Conservation (phyloP, 495 filamentous ascomycete genomes). For the Aspergillus ellipticus region DNA sequence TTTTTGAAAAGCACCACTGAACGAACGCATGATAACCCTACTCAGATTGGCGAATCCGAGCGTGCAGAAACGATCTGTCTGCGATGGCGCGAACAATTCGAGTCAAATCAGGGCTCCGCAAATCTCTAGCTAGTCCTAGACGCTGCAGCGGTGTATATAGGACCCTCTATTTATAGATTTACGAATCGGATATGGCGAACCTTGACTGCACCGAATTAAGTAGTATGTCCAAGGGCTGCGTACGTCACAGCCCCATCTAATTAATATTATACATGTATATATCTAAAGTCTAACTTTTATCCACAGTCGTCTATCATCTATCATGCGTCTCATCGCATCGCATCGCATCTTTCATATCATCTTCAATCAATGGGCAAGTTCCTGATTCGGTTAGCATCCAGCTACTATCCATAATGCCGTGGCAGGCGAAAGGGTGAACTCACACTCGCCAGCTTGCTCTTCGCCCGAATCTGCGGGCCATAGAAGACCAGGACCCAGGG, state of each 20-base stretch:
- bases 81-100: too few relatives aligned
- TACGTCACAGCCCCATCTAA: not conserved
- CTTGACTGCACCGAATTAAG: too few relatives aligned
- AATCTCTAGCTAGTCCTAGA: too few relatives aligned
- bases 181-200: too few relatives aligned
- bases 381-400: slow-evolving; percentile 13
- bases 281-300: not conserved
- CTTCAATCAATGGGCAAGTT: slow-evolving; percentile 23
- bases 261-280: not conserved
- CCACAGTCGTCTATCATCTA: not conserved
- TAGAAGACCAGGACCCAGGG: slow-evolving; percentile 84
- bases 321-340: not conserved
- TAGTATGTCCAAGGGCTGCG: not conserved
- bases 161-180: too few relatives aligned
- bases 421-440: slow-evolving; percentile 13
- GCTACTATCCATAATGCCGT: too few relatives aligned
- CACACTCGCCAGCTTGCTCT: slow-evolving; percentile 70
- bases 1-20: too few relatives aligned
- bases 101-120: too few relatives aligned
- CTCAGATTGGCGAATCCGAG: too few relatives aligned
- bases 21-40: too few relatives aligned
- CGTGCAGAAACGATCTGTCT: too few relatives aligned
- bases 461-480: slow-evolving; percentile 72
- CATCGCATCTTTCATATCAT: not conserved
- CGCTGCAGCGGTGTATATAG: too few relatives aligned